Evolutionary conservation across 176 grass and related monocot species (phyloP).

Genomic region (Oropetium thomaeum): DNA sequence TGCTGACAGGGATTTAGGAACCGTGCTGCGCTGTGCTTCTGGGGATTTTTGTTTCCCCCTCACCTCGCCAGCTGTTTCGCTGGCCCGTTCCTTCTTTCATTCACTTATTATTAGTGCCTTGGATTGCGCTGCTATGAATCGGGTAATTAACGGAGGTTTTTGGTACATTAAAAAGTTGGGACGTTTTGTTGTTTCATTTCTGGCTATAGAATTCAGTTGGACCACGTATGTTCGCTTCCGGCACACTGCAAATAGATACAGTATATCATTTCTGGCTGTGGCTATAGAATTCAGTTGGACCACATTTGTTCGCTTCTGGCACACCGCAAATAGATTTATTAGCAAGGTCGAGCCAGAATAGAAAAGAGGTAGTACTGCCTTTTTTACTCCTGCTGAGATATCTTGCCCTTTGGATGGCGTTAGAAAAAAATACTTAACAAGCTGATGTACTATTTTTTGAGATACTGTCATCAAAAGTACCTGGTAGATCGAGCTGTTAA

Average conservation of each 20-base stretch:
- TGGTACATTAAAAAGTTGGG: not conserved
- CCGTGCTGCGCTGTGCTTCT: not conserved
- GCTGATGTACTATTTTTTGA: not conserved
- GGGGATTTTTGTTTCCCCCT: not conserved
- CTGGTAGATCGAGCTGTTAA: not conserved
- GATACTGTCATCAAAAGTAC: slow-evolving; percentile 3
- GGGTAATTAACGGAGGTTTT: not conserved
- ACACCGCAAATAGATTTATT: not conserved
- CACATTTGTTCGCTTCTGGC: not conserved
- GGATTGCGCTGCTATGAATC: not conserved
- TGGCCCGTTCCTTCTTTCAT: not conserved
- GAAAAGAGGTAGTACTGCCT: not conserved
- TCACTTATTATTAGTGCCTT: not conserved
- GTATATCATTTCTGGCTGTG: not conserved
- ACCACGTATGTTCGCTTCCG: not conserved
- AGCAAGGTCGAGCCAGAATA: not conserved
- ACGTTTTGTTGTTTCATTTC: not conserved
- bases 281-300: too few relatives aligned
- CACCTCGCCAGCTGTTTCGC: not conserved
- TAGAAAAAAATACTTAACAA: not conserved
- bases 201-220: not conserved
- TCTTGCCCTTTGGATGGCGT: not conserved
- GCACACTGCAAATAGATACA: not conserved
- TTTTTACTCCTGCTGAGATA: not conserved
- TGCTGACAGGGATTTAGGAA: not conserved